Percentiles rank a stretch among this genome's conserved stretches.
These are phyloP conservation scores for Avena atlantica DNA, from an alignment of 176 grass and related monocot species.

Conservation along the genomic window DNA sequence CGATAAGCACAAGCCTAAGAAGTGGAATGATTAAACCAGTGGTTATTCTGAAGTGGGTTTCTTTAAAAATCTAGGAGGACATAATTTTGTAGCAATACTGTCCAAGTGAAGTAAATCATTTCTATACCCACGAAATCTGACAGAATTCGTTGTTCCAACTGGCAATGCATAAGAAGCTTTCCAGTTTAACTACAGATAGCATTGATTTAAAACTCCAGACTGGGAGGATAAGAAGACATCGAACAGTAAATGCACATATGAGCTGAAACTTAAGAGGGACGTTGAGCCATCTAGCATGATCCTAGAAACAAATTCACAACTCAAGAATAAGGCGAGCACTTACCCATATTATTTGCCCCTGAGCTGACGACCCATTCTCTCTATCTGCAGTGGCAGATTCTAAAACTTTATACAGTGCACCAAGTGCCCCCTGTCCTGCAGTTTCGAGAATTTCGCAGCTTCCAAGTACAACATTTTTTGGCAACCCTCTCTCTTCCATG, in stretches of 20 bases:
- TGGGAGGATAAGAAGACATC: constrained; percentile 5
- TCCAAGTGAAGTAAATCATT: not conserved
- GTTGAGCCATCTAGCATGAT: constrained; percentile 1
- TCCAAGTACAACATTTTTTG: constrained; percentile 23
- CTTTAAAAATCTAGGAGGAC: not conserved
- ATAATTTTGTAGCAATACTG: not conserved
- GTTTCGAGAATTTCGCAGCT: constrained; percentile 87
- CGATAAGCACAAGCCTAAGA: not conserved
- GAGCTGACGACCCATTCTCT: constrained; percentile 55
- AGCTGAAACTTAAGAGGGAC: constrained; percentile 13
- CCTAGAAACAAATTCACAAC: constrained; percentile 30
- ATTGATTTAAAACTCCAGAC: not conserved
- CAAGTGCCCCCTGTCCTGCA: constrained; percentile 80
- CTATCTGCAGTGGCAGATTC: constrained; percentile 56
- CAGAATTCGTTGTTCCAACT: not conserved
- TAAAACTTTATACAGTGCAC: constrained; percentile 70
- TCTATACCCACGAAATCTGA: constrained; percentile 19
- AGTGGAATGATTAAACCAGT: not conserved
- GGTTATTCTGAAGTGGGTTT: not conserved
- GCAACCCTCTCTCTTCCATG: too few species aligned
- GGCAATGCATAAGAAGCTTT: constrained; percentile 12
- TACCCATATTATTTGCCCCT: constrained; percentile 82
- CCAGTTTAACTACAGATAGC: not conserved
- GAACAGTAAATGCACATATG: constrained; percentile 12
- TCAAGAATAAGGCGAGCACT: constrained; percentile 43